Percentiles rank a stretch among this genome's conserved stretches.
phyloP scores from a whole-genome alignment of 352 stramenopile species.

The Aphanomyces invadans region DNA sequence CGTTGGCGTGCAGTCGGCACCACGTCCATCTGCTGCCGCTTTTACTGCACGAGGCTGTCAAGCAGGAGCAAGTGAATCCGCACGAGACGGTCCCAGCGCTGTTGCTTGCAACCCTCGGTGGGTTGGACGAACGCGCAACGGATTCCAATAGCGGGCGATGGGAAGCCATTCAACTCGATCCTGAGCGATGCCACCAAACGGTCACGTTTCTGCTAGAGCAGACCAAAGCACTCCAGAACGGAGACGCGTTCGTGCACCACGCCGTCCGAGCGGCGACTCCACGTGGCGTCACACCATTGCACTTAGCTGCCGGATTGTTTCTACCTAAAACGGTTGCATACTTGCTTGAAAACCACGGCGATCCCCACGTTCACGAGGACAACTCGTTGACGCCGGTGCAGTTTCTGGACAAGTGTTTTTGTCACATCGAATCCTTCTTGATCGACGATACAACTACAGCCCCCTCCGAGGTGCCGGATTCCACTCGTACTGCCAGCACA shows the following conservation, averaged over 20 bases:
- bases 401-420: conserved; percentile 4
- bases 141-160: not conserved
- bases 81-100: not conserved
- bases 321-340: not conserved
- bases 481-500: not conserved
- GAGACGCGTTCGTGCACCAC: not conserved
- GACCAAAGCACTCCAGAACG: conserved; percentile 1
- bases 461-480: not conserved
- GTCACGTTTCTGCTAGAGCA: conserved; percentile 9
- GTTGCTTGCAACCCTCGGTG: not conserved
- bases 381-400: conserved; percentile 6
- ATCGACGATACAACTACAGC: not conserved
- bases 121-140: not conserved
- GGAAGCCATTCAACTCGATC: not conserved
- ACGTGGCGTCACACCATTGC: conserved; percentile 9
- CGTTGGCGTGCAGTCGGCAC: conserved; percentile 1
- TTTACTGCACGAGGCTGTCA: not conserved
- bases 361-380: not conserved
- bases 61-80: conserved; percentile 3
- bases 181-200: not conserved
- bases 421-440: not conserved
- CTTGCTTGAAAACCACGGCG: not conserved
- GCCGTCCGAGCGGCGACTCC: not conserved
- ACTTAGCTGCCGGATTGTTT: conserved; percentile 5
- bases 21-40: conserved; percentile 2